These are phyloP conservation scores for Castanospermum australe DNA, from an alignment of 306 rosid genomes.

Conservation along the genomic window DNA sequence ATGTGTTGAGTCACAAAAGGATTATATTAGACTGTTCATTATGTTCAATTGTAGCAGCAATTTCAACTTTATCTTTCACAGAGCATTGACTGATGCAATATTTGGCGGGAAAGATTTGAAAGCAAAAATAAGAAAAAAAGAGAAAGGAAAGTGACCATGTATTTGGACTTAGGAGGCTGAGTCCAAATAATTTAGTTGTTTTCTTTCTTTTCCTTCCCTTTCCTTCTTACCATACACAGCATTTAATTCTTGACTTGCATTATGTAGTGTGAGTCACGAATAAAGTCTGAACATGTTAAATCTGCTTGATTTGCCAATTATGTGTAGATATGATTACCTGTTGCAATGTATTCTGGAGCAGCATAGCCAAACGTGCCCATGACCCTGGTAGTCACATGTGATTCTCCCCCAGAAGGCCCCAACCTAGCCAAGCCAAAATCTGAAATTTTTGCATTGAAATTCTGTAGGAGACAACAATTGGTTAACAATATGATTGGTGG, in stretches of 20 bases:
- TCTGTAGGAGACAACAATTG: constrained; percentile 37
- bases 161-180: neutral
- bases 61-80: neutral
- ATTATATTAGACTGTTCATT: neutral
- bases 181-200: neutral
- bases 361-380: constrained; percentile 88
- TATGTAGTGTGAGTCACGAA: constrained; percentile 3
- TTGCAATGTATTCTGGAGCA: constrained; percentile 87
- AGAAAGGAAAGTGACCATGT: neutral
- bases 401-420: constrained; percentile 71
- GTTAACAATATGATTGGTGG: neutral
- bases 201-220: neutral
- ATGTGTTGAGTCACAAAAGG: neutral
- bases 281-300: neutral
- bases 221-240: neutral
- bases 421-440: constrained; percentile 88
- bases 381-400: constrained; percentile 82
- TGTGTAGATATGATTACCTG: constrained; percentile 52
- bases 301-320: neutral
- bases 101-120: neutral
- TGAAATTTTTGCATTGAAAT: constrained; percentile 72
- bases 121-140: neutral
- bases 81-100: neutral
- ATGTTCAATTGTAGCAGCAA: neutral
- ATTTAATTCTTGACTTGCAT: neutral